Percentiles rank a stretch among this genome's conserved stretches.
These are phyloP conservation scores for Colletotrichum filicis DNA, from an alignment of 2,329 filamentous ascomycete genomes.

Conservation along the genomic window DNA sequence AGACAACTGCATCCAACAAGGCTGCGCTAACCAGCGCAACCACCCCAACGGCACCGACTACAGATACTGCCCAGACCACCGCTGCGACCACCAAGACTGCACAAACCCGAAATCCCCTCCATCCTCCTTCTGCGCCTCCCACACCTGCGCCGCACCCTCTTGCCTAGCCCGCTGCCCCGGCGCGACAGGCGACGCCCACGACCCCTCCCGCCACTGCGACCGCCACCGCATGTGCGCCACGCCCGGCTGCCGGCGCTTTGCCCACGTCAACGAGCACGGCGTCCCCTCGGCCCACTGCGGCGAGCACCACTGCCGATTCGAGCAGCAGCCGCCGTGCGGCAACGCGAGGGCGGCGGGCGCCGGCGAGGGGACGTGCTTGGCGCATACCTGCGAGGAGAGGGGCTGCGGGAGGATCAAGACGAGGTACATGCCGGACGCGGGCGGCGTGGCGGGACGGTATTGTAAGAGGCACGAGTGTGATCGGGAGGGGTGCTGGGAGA, in stretches of 20 bases:
- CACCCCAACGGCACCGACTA: conserved; percentile 36
- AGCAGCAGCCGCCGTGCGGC: conserved; percentile 38
- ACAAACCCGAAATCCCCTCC: conserved; percentile 24
- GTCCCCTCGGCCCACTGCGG: conserved; percentile 41
- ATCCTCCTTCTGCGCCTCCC: conserved; percentile 38
- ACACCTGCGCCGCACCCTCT: conserved; percentile 42
- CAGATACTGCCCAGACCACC: conserved; percentile 42
- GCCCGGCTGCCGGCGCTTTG: conserved; percentile 39
- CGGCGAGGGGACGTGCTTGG: conserved; percentile 36
- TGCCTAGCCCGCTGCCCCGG: conserved; percentile 40
- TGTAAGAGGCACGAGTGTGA: conserved; percentile 42
- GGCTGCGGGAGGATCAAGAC: conserved; percentile 39
- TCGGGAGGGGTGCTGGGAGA: conserved; percentile 38
- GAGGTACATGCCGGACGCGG: not conserved
- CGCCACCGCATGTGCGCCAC: conserved; percentile 42
- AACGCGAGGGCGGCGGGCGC: conserved; percentile 34
- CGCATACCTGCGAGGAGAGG: conserved; percentile 37
- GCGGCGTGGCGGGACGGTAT: conserved; percentile 2
- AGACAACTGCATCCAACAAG: conserved; percentile 43
- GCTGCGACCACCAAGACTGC: conserved; percentile 41
- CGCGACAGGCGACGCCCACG: conserved; percentile 31
- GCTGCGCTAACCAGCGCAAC: conserved; percentile 39
- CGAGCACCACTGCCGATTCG: conserved; percentile 42
- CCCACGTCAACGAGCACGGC: conserved; percentile 42
- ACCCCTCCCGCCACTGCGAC: conserved; percentile 41